These are phyloP conservation scores for Alternaria ventricosa DNA, from an alignment of 2,329 filamentous ascomycete species.

Conservation along the genomic window DNA sequence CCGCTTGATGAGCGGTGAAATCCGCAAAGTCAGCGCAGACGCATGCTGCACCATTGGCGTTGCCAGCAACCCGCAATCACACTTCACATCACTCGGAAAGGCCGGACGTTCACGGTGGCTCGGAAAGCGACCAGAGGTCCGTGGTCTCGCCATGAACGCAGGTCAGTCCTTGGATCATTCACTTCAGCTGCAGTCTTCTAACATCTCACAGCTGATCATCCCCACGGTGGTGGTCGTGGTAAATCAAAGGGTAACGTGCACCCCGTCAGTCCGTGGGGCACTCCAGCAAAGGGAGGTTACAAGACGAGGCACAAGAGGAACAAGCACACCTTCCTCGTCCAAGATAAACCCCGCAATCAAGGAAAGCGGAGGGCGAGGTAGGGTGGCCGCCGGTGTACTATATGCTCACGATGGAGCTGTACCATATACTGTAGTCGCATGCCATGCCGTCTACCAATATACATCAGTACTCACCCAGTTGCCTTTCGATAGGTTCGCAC, in stretches of 20 bases:
- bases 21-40: slow-evolving; percentile 86
- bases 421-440: slow-evolving; percentile 18
- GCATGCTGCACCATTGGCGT: slow-evolving; percentile 95
- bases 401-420: slow-evolving; percentile 20
- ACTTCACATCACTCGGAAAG: slow-evolving; percentile 91
- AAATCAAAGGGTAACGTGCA: slow-evolving; percentile 99
- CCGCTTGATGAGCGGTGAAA: slow-evolving; percentile 88
- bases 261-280: slow-evolving; percentile 95
- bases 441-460: slow-evolving; percentile 11
- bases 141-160: slow-evolving; percentile 99
- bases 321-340: slow-evolving; percentile 88
- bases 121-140: slow-evolving; percentile 91
- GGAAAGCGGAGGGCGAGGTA: slow-evolving; percentile 72
- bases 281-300: slow-evolving; percentile 85
- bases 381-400: slow-evolving; percentile 22
- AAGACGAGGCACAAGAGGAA: slow-evolving; percentile 92
- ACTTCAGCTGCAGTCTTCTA: slow-evolving; percentile 7
- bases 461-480: slow-evolving; percentile 1
- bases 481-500: neutral
- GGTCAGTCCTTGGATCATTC: slow-evolving; percentile 54
- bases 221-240: slow-evolving; percentile 97
- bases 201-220: slow-evolving; percentile 75
- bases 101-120: slow-evolving; percentile 92
- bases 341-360: slow-evolving; percentile 83
- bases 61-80: slow-evolving; percentile 90